These are phyloP conservation scores for Macaranga tanarius DNA, from an alignment of 441 rosid genomes.

Conservation along the genomic window DNA sequence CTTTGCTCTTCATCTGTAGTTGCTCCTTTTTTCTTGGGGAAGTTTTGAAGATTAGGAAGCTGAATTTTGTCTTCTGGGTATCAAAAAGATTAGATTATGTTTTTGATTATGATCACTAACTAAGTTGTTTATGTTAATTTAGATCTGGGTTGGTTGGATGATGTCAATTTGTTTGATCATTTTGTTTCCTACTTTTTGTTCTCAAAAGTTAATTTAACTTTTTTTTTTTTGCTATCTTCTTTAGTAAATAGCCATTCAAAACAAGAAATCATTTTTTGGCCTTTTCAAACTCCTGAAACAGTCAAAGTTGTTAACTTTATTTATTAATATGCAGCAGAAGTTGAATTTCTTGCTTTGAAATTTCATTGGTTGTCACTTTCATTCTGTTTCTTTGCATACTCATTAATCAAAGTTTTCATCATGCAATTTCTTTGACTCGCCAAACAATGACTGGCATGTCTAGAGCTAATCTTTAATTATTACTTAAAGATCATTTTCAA, in stretches of 20 bases:
- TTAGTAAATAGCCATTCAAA: slow-evolving; percentile 9
- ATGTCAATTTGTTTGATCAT: background rate
- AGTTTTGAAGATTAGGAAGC: no score
- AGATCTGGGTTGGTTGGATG: background rate
- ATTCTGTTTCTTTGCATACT: background rate
- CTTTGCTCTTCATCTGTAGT: background rate
- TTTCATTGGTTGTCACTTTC: slow-evolving; percentile 8
- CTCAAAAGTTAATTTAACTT: slow-evolving; percentile 9
- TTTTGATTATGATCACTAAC: background rate
- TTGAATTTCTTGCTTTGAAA: background rate
- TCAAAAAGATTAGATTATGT: background rate
- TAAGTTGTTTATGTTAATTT: slow-evolving; percentile 5
- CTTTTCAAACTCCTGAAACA: slow-evolving; percentile 20
- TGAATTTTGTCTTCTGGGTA: background rate
- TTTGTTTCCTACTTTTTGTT: background rate
- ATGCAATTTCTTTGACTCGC: background rate
- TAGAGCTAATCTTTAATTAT: no score
- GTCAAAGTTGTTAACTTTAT: slow-evolving; percentile 19
- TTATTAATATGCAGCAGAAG: background rate
- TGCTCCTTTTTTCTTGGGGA: no score
- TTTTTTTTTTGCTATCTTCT: background rate
- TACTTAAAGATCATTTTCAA: no score
- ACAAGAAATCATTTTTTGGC: slow-evolving; percentile 6
- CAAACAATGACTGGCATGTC: no score
- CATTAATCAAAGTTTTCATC: background rate